phyloP scores from a whole-genome alignment of 192 early-diverging fungal species.

The Coemansia sp. region DNA sequence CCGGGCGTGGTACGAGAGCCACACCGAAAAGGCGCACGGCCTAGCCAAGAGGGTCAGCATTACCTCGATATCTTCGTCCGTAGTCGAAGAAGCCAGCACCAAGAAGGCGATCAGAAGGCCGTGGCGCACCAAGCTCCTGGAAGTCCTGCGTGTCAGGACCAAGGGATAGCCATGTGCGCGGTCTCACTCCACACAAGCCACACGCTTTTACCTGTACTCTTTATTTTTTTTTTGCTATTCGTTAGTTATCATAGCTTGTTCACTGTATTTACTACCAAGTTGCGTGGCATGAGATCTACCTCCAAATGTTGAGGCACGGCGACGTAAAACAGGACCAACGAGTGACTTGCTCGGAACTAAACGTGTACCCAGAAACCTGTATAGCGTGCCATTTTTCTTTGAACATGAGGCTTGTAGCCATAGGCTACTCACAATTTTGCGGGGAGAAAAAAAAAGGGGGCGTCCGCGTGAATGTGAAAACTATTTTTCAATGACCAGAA shows the following conservation, averaged over 20 bases:
- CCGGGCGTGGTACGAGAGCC: slow-evolving; percentile 33
- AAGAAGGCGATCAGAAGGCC: neutral
- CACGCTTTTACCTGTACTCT: no score
- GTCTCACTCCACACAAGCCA: no score
- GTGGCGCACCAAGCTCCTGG: slow-evolving; percentile 3
- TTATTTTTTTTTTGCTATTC: no score
- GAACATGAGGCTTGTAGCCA: neutral
- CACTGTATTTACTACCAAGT: neutral
- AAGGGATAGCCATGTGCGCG: neutral
- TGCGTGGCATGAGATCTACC: neutral
- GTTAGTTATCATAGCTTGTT: neutral
- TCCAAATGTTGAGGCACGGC: neutral
- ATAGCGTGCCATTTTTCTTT: no score
- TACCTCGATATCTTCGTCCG: slow-evolving; percentile 6
- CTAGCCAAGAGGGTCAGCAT: slow-evolving; percentile 3
- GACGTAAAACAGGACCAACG: neutral
- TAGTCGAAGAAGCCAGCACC: neutral
- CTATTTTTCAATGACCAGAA: neutral
- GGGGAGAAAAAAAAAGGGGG: neutral
- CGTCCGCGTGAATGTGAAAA: neutral
- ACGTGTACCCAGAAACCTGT: no score
- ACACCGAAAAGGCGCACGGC: slow-evolving; percentile 13
- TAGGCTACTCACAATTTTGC: neutral
- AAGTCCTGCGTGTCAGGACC: neutral
- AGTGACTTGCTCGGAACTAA: neutral